Conservation (phyloP, 352 stramenopile genomes). For the Phytophthora citrophthora region DNA sequence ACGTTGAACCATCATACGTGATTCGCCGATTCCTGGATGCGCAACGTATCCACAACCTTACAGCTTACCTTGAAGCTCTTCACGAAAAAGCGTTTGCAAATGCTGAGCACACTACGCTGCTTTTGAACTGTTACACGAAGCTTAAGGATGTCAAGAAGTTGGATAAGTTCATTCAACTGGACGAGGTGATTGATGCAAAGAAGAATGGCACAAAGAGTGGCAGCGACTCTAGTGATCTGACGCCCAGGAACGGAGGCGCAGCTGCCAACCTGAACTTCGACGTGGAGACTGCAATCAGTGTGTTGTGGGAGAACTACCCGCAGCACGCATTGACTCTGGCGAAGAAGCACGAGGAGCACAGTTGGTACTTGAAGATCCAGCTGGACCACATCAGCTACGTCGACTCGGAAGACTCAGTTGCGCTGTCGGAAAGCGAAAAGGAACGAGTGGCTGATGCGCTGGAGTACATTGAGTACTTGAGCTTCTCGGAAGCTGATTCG, state of each 20-base stretch:
- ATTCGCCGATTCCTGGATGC: constrained; percentile 98
- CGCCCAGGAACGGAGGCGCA: constrained; percentile 25
- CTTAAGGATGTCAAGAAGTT: constrained; percentile 94
- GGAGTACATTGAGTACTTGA: constrained; percentile 90
- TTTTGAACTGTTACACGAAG: constrained; percentile 97
- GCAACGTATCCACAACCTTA: constrained; percentile 96
- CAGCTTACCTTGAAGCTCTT: constrained; percentile 95
- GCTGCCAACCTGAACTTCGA: constrained; percentile 85
- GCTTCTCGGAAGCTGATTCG: constrained; percentile 83
- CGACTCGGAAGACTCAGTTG: constrained; percentile 74
- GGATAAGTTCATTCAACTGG: constrained; percentile 91
- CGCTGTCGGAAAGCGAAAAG: constrained; percentile 76
- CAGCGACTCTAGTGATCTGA: constrained; percentile 26
- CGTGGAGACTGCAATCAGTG: constrained; percentile 92
- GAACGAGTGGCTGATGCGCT: constrained; percentile 89
- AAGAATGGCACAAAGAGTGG: constrained; percentile 43
- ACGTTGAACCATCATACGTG: constrained; percentile 98
- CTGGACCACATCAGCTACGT: constrained; percentile 91
- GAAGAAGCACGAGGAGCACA: constrained; percentile 91
- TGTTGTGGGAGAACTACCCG: constrained; percentile 93
- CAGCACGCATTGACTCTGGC: constrained; percentile 90
- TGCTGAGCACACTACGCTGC: constrained; percentile 92
- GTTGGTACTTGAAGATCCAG: constrained; percentile 94
- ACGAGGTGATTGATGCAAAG: constrained; percentile 69
- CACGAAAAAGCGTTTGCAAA: constrained; percentile 93